Evolutionary conservation across 768 basidiomycete genomes (phyloP).

Genomic region (Daedaleopsis sinensis): DNA sequence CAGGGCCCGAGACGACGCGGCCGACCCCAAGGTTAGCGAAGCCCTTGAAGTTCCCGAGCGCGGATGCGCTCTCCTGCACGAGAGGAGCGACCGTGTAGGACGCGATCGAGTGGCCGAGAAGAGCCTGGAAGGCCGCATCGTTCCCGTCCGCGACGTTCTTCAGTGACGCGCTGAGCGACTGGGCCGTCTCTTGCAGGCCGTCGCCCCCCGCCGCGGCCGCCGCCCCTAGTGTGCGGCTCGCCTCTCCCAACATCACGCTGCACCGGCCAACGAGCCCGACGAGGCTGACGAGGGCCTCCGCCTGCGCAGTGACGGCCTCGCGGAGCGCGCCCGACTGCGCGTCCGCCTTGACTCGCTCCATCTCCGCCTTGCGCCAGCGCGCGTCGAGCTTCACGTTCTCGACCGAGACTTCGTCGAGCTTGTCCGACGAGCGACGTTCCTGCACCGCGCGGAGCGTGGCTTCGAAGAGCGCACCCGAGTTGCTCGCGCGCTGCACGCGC

Average conservation of each 20-base stretch:
- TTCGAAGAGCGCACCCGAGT: slow-evolving; percentile 81
- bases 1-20: slow-evolving; percentile 53
- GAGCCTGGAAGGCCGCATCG: slow-evolving; percentile 64
- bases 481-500: slow-evolving; percentile 68
- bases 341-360: slow-evolving; percentile 70
- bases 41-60: slow-evolving; percentile 52
- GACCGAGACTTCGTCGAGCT: slow-evolving; percentile 68
- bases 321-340: slow-evolving; percentile 65
- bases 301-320: slow-evolving; percentile 65
- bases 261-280: slow-evolving; percentile 82
- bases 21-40: slow-evolving; percentile 51
- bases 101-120: slow-evolving; percentile 70
- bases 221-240: slow-evolving; percentile 44
- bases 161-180: slow-evolving; percentile 54
- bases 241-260: slow-evolving; percentile 70
- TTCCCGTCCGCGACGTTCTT: slow-evolving; percentile 63
- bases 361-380: slow-evolving; percentile 62
- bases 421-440: slow-evolving; percentile 72
- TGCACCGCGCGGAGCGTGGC: slow-evolving; percentile 84
- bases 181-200: slow-evolving; percentile 41
- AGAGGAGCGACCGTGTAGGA: slow-evolving; percentile 49
- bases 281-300: slow-evolving; percentile 67
- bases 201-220: slow-evolving; percentile 43
- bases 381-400: slow-evolving; percentile 77
- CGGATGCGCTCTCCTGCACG: slow-evolving; percentile 22